These are phyloP conservation scores for Plasmodium blacklocki DNA, from an alignment of 169 alveolate genomes.

Conservation along the genomic window DNA sequence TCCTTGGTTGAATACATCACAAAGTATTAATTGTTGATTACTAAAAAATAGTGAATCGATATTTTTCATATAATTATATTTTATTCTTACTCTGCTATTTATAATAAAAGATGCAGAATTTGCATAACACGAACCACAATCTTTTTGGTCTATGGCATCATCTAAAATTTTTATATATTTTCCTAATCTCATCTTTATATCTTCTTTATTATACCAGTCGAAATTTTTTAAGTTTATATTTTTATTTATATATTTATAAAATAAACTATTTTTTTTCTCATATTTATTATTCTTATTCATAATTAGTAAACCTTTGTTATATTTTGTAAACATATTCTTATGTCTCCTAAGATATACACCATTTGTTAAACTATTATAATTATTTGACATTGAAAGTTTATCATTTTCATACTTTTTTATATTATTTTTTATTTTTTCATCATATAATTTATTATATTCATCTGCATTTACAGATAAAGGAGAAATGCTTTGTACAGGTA, in stretches of 20 bases:
- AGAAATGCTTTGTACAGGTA: conserved; percentile 30
- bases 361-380: not conserved
- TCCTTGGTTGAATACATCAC: conserved; percentile 70
- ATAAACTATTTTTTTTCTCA: conserved; percentile 37
- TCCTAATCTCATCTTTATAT: conserved; percentile 55
- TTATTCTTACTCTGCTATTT: conserved; percentile 69
- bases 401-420: not conserved
- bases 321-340: not conserved
- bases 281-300: conserved; percentile 1
- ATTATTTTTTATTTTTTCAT: not conserved
- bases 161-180: conserved; percentile 34
- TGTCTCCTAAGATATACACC: no score
- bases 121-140: conserved; percentile 73
- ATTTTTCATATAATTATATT: conserved; percentile 59
- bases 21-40: conserved; percentile 38
- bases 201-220: conserved; percentile 65
- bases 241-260: conserved; percentile 21
- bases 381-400: not conserved
- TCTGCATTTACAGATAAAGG: conserved; percentile 33
- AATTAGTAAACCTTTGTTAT: not conserved
- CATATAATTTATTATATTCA: conserved; percentile 19
- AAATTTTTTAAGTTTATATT: conserved; percentile 35
- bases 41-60: conserved; percentile 39
- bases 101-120: conserved; percentile 57
- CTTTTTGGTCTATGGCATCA: conserved; percentile 61